Evolutionary conservation across 176 grass and related monocot species (phyloP), one percentile per base, ranked within the genome.

Genomic region (Canna indica): DNA sequence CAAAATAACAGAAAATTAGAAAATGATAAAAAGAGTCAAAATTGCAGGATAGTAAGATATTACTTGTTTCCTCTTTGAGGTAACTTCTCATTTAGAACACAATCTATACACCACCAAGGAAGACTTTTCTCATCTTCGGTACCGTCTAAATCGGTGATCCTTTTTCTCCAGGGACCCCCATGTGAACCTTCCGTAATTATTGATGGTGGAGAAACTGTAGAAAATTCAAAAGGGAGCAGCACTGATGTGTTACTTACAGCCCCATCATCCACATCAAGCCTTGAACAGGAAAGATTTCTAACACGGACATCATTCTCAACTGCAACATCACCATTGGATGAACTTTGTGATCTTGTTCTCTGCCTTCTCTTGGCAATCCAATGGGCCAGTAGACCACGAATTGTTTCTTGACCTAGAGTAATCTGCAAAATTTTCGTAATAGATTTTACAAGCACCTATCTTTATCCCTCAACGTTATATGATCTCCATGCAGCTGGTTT

Each of bases 101-200:
- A 96, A 34, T 96, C 88, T 22, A 91, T 72, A 62, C 88, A 91
- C 93, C 93, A 96, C 88, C 93, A 87, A 57, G 93, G 93, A 14
- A 96, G 79, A 87, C 91, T 74, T 60, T 67, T 85, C 10, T 85
- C 92, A 74, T 85, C 79, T 77, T 96, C 86, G 7, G 81, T 83
- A 80, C 88, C 93, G 81, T 91, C 85, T 61, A 96, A 84, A 89
- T 96, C 88, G 17, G 83, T 83, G 71, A 81, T 86, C 80, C 80
- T 91, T 78, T 85, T 96, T 84, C 93, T 90, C 93, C 93, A 96
- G 26, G 85, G 88, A n/a, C 88, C 88, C 74, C 86, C 81, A 74
- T 85, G 83, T 35, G 76, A 82, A 42, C 93, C 89, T 79, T 96
- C 84, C 0, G 88, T 96, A 64, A 92, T 85, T 38, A 96, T 79